Evolutionary conservation across 345 rosid genomes (phyloP), one percentile per base, ranked within the genome.

Genomic region (Aegle marmelos): DNA sequence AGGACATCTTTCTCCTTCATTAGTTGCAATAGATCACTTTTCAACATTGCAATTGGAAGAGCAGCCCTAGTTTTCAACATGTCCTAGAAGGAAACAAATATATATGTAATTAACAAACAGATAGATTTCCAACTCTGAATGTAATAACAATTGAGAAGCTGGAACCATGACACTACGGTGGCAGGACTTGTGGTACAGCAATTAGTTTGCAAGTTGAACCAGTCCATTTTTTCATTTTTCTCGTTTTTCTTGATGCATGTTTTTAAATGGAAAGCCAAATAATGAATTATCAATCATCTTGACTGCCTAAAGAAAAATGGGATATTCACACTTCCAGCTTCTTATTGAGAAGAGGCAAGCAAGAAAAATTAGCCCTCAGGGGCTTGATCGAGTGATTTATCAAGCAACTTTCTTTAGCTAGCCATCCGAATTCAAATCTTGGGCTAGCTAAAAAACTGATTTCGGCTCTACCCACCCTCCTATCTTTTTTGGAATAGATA

Each of bases 1-100:
- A 95, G 89, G 71, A 93, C 92, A 82, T 89, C 82, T 61, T 83
- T 88, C 78, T 95, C 97, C 87, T 87, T 90, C 79, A 95, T 85
- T 53, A 79, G 75, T 79, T 87, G 88, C 86, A 92, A 82, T 79
- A 92, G 92, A 75, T 86, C 89, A 83, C 72, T 83, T 87, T 89
- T 92, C 85, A 92, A 74, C 72, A 82, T 92, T 80, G 88, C 82
- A 83, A 95, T 91, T 36, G 98, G 98, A 81, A 95, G 97, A 80
- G 93, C 82, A 82, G 83, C 78, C 82, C 97, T 89, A 76, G 80
- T 78, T 83, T 86, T 89, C 79, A 88, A 79, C 92, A 91, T 91
- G 45, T 85, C 92, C 98, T 95, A 74, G 31, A 78, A 88, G 63
- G 28, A 36, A 67, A 81, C 22, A 78, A 5, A 60, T 56, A 76